Conservation (phyloP, 2,329 filamentous ascomycete species). For the Aspergillus quadrilineatus region DNA sequence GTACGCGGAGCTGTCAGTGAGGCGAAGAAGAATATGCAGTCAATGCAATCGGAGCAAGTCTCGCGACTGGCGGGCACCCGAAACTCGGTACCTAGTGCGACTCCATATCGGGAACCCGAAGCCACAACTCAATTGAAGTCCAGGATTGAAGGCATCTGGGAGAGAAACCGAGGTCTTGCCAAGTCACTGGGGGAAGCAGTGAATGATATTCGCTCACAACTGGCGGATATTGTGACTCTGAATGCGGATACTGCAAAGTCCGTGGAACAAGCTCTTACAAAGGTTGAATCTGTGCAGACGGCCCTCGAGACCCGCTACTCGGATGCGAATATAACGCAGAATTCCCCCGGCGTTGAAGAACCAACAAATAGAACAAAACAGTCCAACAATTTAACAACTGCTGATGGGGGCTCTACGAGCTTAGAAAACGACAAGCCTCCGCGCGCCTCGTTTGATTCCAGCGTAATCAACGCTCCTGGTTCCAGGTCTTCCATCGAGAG, state of each 20-base stretch:
- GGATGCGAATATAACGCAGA: slow-evolving; percentile 22
- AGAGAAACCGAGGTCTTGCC: slow-evolving; percentile 43
- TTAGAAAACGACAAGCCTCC: slow-evolving; percentile 6
- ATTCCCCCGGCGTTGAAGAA: slow-evolving; percentile 4
- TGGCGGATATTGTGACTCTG: slow-evolving; percentile 28
- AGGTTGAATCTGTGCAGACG: slow-evolving; percentile 44
- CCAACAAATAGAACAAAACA: slow-evolving; percentile 1
- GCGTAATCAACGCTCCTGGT: slow-evolving; percentile 5
- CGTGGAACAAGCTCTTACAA: slow-evolving; percentile 40
- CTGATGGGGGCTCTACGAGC: not conserved
- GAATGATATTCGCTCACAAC: slow-evolving; percentile 39
- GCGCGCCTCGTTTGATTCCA: slow-evolving; percentile 7
- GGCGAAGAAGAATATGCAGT: slow-evolving; percentile 48
- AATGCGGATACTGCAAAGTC: slow-evolving; percentile 29
- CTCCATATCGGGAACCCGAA: slow-evolving; percentile 16
- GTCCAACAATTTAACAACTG: not conserved
- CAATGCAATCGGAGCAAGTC: slow-evolving; percentile 41
- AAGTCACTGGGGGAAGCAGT: slow-evolving; percentile 43
- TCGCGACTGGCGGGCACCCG: slow-evolving; percentile 26
- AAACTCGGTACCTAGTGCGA: slow-evolving; percentile 16
- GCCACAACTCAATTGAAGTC: slow-evolving; percentile 29
- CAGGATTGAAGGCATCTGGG: slow-evolving; percentile 37
- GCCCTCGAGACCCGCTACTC: slow-evolving; percentile 43
- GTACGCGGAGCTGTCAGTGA: slow-evolving; percentile 50
- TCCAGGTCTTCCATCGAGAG: slow-evolving; percentile 13